Base-by-base conservation (phyloP, 1,284 basidiomycete genomes). In the Austroboletus niveus region DNA sequence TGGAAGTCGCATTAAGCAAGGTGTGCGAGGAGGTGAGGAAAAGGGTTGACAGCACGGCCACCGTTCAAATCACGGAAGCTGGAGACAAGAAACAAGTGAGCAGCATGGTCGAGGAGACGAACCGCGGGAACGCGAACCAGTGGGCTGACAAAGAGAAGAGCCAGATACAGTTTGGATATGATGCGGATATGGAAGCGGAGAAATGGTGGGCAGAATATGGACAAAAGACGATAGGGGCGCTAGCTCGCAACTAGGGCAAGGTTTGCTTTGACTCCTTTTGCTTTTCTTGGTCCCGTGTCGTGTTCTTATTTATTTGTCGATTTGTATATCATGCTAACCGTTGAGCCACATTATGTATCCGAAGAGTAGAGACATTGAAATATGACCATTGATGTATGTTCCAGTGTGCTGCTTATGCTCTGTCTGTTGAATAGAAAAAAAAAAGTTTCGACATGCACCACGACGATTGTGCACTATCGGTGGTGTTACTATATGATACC, bases 141-240 rank as follows among this genome's bases (percentile, higher is more conserved):
- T 79, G 79, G 78, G 78, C 77, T 4, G 78, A 82, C 59, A 69
- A 66, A 53, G 63, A 54, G 48, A 79, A 79, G 68, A 79, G 67
- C 51, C 47, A 31, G 42, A 57, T 58, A 2, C 73, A 76, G 60
- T 81, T 80, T 60, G 69, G 64, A 42, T 80, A 81, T 52, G 79
- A 82, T 54, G 76, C 78, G 1, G 79, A 82, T 47, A 65, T 50
- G 17, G 78, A 66, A 38, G 78, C 71, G 14, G 75, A 81, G 40
- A 60, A 59, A 38, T 81, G 79, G 77, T 80, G 77, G 77, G 51
- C 46, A 1, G 65, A 72, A 17, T 20, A 62, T 11, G 64, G 60
- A 1, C 8, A 45, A 10, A 50, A 42, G 14, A 46, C 17, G 29
- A 44, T 59, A 17, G 54, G 12, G 8, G 29, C 38, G 17, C 32